phyloP scores from a whole-genome alignment of 768 basidiomycete species.

The Psilocybe subaeruginosa region DNA sequence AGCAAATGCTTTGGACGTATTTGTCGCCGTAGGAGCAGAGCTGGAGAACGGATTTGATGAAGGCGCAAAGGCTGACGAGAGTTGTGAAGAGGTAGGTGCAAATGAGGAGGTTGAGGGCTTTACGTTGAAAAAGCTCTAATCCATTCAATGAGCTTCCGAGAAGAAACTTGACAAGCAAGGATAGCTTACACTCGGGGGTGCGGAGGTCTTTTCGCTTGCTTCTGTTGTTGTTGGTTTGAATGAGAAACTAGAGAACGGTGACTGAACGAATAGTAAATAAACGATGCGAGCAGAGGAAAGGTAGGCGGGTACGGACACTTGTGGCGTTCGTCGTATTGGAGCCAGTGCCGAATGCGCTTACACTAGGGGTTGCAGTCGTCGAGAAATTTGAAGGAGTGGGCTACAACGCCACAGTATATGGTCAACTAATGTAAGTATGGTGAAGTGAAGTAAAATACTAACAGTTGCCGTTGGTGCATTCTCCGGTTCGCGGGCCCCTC shows the following conservation, averaged over 20 bases:
- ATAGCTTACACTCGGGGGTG: background rate
- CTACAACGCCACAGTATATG: background rate
- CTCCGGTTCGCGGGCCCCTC: constrained; percentile 18
- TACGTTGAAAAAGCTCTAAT: constrained; percentile 9
- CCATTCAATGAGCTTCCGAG: background rate
- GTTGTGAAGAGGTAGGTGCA: constrained; percentile 15
- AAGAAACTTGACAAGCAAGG: background rate
- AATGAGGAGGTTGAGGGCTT: constrained; percentile 11
- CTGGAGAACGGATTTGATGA: constrained; percentile 18
- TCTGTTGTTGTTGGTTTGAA: constrained; percentile 7
- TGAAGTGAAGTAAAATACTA: constrained; percentile 10
- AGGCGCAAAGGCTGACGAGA: constrained; percentile 11
- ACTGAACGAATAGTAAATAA: constrained; percentile 1
- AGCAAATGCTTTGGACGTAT: constrained; percentile 55
- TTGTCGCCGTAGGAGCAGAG: constrained; percentile 35
- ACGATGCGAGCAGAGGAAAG: background rate
- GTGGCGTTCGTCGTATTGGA: background rate
- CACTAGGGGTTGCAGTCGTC: background rate
- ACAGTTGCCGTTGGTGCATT: background rate
- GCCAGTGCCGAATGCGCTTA: background rate
- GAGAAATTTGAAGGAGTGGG: background rate
- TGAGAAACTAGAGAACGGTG: constrained; percentile 12
- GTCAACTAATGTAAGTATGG: background rate
- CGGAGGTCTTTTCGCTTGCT: background rate
- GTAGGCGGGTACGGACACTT: background rate